A percentile compares a stretch with the other conserved stretches of the same genome.
These are phyloP conservation scores for Mortierella sp. DNA, from an alignment of 371 early-diverging fungal species.

Conservation along the genomic window DNA sequence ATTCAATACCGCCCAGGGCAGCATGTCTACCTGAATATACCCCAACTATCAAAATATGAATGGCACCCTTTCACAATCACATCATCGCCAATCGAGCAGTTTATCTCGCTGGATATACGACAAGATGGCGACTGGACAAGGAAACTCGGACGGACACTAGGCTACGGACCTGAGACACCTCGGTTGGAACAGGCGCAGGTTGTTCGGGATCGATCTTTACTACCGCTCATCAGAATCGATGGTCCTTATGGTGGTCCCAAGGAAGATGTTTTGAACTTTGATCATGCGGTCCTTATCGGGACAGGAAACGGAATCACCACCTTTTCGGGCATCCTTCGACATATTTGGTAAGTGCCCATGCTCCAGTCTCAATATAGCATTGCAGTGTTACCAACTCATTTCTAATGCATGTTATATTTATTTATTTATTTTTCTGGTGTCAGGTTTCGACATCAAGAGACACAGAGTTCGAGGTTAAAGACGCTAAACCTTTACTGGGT, in stretches of 20 bases:
- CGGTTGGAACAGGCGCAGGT: conserved; percentile 32
- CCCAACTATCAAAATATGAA: conserved; percentile 69
- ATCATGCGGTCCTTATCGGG: conserved; percentile 81
- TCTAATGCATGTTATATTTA: conserved; percentile 53
- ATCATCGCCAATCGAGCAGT: conserved; percentile 85
- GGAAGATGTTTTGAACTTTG: conserved; percentile 87
- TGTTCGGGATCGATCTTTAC: conserved; percentile 29
- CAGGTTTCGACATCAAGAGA: conserved; percentile 58
- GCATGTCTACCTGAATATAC: conserved; percentile 80
- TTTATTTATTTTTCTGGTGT: conserved; percentile 65
- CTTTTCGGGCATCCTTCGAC: conserved; percentile 79
- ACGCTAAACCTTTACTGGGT: conserved; percentile 55
- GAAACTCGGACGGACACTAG: conserved; percentile 63
- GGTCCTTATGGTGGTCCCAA: conserved; percentile 90
- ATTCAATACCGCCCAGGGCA: conserved; percentile 78
- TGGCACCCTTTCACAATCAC: conserved; percentile 95
- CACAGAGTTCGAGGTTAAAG: conserved; percentile 49
- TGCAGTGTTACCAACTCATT: conserved; percentile 28
- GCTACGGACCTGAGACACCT: conserved; percentile 37
- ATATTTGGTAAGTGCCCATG: conserved; percentile 68
- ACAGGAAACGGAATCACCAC: conserved; percentile 92
- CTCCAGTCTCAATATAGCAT: conserved; percentile 41
- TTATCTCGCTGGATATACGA: conserved; percentile 82
- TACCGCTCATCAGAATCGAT: conserved; percentile 80
- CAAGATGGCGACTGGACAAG: conserved; percentile 88